Evolutionary conservation across 2,329 filamentous ascomycete species (phyloP).

Genomic region (Cytospora piceae): DNA sequence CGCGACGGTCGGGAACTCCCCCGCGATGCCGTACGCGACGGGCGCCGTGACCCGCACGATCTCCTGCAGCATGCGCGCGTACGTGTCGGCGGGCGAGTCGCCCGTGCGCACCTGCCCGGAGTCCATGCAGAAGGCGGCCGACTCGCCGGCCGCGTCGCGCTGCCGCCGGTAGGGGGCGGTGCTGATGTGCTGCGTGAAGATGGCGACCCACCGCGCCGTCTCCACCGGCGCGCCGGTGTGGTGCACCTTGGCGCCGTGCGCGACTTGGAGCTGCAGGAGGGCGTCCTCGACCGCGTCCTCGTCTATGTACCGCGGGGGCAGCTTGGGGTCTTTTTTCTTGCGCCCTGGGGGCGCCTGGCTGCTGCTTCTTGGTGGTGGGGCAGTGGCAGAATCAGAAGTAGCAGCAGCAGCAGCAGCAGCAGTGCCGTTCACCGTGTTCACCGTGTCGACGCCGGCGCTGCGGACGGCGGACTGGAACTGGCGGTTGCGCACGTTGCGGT

Average conservation of each 20-base stretch:
- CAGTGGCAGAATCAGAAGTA: slow-evolving; percentile 22
- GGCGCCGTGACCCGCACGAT: slow-evolving; percentile 72
- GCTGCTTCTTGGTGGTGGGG: slow-evolving; percentile 35
- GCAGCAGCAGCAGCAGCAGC: slow-evolving; percentile 30
- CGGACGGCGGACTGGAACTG: slow-evolving; percentile 70
- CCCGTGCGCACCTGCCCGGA: slow-evolving; percentile 74
- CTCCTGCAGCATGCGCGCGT: slow-evolving; percentile 76
- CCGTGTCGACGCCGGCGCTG: slow-evolving; percentile 43
- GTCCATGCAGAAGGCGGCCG: slow-evolving; percentile 78
- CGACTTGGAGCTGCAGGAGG: slow-evolving; percentile 69
- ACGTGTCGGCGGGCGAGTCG: slow-evolving; percentile 67
- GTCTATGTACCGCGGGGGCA: slow-evolving; percentile 57
- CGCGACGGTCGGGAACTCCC: slow-evolving; percentile 61
- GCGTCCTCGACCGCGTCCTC: slow-evolving; percentile 73
- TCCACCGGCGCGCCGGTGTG: slow-evolving; percentile 65
- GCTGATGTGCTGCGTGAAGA: slow-evolving; percentile 79
- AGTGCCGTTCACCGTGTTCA: slow-evolving; percentile 23
- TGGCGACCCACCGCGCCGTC: slow-evolving; percentile 72
- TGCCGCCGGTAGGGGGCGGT: slow-evolving; percentile 71
- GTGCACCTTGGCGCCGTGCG: slow-evolving; percentile 69
- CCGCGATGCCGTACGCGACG: slow-evolving; percentile 70
- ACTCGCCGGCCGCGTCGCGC: slow-evolving; percentile 51
- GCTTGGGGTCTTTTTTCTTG: slow-evolving; percentile 46
- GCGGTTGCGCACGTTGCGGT: slow-evolving; percentile 67
- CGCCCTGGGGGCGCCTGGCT: slow-evolving; percentile 32